phyloP scores from a whole-genome alignment of 225 moss, liverwort and hornwort species.

The Polytrichum formosum region DNA sequence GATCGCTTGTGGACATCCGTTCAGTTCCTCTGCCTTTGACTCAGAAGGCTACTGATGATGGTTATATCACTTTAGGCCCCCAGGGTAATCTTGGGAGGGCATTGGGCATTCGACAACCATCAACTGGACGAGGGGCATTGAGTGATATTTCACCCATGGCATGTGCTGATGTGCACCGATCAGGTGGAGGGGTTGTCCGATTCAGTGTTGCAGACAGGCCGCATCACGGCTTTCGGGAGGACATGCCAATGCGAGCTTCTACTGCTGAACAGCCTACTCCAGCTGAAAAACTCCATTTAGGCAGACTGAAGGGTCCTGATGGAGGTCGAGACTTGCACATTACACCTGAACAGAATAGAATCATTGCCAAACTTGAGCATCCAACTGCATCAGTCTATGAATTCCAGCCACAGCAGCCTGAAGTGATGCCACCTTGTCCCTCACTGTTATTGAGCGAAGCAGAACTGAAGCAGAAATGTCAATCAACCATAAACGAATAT shows the following conservation, averaged over 20 bases:
- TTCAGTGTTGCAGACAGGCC: constrained; percentile 51
- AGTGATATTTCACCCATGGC: constrained; percentile 59
- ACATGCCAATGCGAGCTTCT: constrained; percentile 62
- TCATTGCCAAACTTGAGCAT: constrained; percentile 30
- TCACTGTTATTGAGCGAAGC: constrained; percentile 51
- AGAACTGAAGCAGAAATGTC: constrained; percentile 77
- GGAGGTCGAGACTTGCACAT: constrained; percentile 55
- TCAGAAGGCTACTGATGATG: constrained; percentile 75
- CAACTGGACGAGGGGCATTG: constrained; percentile 65
- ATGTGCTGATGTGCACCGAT: constrained; percentile 57
- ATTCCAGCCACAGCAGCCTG: constrained; percentile 45
- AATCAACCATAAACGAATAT: constrained; percentile 59
- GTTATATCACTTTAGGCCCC: constrained; percentile 71
- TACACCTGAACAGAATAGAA: constrained; percentile 51
- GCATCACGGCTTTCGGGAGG: constrained; percentile 58
- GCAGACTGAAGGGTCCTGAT: constrained; percentile 47
- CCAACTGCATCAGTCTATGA: constrained; percentile 23
- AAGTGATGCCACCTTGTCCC: constrained; percentile 44
- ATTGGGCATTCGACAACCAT: constrained; percentile 53
- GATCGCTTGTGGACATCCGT: constrained; percentile 64
- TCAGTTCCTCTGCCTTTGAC: constrained; percentile 78
- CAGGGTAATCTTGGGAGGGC: constrained; percentile 80
- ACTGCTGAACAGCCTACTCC: constrained; percentile 67
- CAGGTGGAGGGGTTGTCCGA: constrained; percentile 50
- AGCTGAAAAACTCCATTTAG: constrained; percentile 75